A percentile compares a stretch with the other conserved stretches of the same genome.
Evolutionary conservation across 225 moss, liverwort and hornwort species (phyloP).

Genomic region (Marchantia polymorpha): DNA sequence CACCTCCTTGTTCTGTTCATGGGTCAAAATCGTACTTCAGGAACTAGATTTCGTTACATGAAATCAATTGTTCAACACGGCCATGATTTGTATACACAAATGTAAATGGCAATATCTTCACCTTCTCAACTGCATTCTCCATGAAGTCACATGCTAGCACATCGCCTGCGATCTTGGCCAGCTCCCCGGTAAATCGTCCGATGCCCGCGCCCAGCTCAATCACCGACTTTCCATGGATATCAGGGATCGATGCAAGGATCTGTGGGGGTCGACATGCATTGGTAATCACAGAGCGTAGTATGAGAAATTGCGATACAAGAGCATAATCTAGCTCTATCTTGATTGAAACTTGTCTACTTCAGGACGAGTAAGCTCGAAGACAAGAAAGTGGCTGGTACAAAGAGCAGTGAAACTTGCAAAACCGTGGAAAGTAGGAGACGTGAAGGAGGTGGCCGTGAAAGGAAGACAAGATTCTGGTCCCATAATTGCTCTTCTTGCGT

Average conservation of each 20-base stretch:
- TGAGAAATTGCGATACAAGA: no score
- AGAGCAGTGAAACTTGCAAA: no score
- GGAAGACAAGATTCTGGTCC: no score
- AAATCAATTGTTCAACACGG: not conserved
- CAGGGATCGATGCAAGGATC: slow-evolving; percentile 74
- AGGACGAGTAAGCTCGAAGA: no score
- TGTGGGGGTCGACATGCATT: slow-evolving; percentile 22
- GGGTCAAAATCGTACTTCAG: not conserved
- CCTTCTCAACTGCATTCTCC: slow-evolving; percentile 85
- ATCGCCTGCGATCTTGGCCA: slow-evolving; percentile 63
- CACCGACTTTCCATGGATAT: slow-evolving; percentile 47
- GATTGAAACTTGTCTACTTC: no score
- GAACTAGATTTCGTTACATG: not conserved
- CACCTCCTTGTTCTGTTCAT: slow-evolving; percentile 69
- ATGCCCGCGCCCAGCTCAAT: slow-evolving; percentile 99
- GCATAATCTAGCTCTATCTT: no score
- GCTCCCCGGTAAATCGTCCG: slow-evolving; percentile 88
- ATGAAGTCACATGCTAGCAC: slow-evolving; percentile 95
- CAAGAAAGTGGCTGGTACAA: no score
- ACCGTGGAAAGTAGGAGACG: no score
- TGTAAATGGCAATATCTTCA: slow-evolving; percentile 14
- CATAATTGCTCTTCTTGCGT: no score
- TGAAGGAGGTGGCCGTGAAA: no score
- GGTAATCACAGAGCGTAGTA: no score
- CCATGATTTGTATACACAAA: not conserved